Percentiles rank a stretch among this genome's conserved stretches.
phyloP scores from a whole-genome alignment of 1,139 yeast genomes.

The Sugiyamaella xylanicola region DNA sequence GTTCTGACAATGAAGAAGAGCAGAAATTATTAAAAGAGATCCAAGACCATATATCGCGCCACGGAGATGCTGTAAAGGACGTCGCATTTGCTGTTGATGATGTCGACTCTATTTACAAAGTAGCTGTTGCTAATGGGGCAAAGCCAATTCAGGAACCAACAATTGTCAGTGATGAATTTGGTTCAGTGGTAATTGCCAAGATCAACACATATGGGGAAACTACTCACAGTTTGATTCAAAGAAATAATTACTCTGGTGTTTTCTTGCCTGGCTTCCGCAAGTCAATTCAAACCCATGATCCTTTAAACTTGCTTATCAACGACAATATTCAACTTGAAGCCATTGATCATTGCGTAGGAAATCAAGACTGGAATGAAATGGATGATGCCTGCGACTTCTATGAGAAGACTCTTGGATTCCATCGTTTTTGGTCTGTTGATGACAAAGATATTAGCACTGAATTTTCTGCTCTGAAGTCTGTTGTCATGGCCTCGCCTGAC shows the following conservation, averaged over 20 bases:
- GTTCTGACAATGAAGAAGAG: slow-evolving; percentile 36
- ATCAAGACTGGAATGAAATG: slow-evolving; percentile 72
- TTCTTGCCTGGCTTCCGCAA: slow-evolving; percentile 61
- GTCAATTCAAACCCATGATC: slow-evolving; percentile 26
- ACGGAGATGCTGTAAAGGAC: slow-evolving; percentile 80
- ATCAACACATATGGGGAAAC: slow-evolving; percentile 64
- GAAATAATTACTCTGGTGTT: slow-evolving; percentile 41
- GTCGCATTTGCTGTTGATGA: slow-evolving; percentile 62
- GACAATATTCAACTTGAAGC: slow-evolving; percentile 46
- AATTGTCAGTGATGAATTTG: slow-evolving; percentile 49
- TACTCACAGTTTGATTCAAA: slow-evolving; percentile 65
- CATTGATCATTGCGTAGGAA: slow-evolving; percentile 81
- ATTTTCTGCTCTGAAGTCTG: slow-evolving; percentile 67
- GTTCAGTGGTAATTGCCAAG: slow-evolving; percentile 57
- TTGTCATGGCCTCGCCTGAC: slow-evolving; percentile 73
- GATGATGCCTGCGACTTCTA: slow-evolving; percentile 58
- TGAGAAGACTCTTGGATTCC: slow-evolving; percentile 67
- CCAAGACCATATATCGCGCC: slow-evolving; percentile 47
- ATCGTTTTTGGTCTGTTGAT: slow-evolving; percentile 81
- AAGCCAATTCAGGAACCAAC: slow-evolving; percentile 50
- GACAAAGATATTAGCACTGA: slow-evolving; percentile 71
- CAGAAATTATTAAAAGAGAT: slow-evolving; percentile 44
- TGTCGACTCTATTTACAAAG: slow-evolving; percentile 48
- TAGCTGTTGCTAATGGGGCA: slow-evolving; percentile 61
- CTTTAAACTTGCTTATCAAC: slow-evolving; percentile 33